Conservation (phyloP, 306 rosid species). For the Notholithocarpus densiflorus region DNA sequence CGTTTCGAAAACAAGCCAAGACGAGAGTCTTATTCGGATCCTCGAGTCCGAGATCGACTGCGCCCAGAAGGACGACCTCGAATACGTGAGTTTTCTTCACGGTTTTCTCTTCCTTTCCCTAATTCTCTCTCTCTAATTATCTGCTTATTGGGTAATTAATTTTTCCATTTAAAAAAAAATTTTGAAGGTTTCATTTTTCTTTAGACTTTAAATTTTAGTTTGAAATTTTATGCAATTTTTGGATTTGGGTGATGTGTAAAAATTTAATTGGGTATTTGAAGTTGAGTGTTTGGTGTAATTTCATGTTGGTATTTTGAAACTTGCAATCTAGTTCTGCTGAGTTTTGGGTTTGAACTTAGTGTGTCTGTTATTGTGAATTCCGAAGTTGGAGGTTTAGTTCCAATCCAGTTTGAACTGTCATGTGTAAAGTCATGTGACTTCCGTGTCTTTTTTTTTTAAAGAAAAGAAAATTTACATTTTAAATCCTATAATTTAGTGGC, state of each 20-base stretch:
- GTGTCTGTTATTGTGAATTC: background rate
- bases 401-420: no score
- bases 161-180: no score
- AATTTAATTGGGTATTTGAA: background rate
- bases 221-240: background rate
- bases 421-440: no score
- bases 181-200: background rate
- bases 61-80: slow-evolving; percentile 35
- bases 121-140: background rate
- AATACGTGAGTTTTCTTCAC: slow-evolving; percentile 9
- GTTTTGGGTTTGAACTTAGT: background rate
- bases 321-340: background rate
- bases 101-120: background rate
- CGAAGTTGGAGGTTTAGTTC: background rate
- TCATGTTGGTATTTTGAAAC: background rate
- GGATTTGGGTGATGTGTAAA: background rate
- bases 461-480: no score
- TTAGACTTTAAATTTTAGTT: no score
- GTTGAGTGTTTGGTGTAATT: background rate
- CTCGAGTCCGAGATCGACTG: slow-evolving; percentile 59
- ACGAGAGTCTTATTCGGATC: slow-evolving; percentile 32
- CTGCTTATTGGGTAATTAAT: no score
- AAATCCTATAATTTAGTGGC: no score
- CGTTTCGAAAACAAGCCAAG: slow-evolving; percentile 19
- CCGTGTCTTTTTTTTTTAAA: no score